Evolutionary conservation across 176 grass and related monocot species (phyloP), one percentile per base, ranked within the genome.

Genomic region (Secale cereale): DNA sequence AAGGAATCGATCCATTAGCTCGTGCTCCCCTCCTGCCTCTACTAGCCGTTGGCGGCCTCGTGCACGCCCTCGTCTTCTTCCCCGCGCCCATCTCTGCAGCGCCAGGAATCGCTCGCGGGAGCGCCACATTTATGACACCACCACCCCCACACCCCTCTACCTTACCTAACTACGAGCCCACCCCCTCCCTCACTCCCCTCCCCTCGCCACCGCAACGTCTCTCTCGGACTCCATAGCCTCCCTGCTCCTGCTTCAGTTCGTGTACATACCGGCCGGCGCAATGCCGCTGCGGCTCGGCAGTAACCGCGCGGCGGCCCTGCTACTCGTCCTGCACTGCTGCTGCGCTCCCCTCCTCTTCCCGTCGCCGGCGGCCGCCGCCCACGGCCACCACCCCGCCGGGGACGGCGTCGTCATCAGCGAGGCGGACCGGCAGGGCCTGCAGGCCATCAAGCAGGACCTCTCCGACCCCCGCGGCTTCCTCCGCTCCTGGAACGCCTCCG

Each of bases 401-500:
- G 91, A 95, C 32, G 94, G 94, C 36, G 50, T 95, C 10, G 71
- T 92, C 30, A 95, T 95, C 64, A 79, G 36, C 68, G 83, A 92
- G 87, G 86, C 83, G 0, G 86, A 95, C 77, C 82, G 84, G 76
- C 86, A 92, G 76, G 94, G 94, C 33, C 88, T 95, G 23, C 88
- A 95, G 79, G 93, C 93, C 1, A 52, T 95, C 82, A 91, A 89
- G 84, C 80, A 87, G 17, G 90, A 82, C 27, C 82, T 95, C 23
- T 27, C 62, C 4, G 94, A 95, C 81, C 91, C 86, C 6, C 50
- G 32, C 9, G 91, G 88, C 16, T 30, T 89, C 40, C 86, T 95
- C 20, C 70, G 83, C 20, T 67, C 79, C 88, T 95, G 94, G 94
- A 95, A 95, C 81, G 94, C 57, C 76, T 87, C 91, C 6, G 94